Evolutionary conservation across 2,329 filamentous ascomycete species (phyloP).

Genomic region (Arthrobotrys iridis): DNA sequence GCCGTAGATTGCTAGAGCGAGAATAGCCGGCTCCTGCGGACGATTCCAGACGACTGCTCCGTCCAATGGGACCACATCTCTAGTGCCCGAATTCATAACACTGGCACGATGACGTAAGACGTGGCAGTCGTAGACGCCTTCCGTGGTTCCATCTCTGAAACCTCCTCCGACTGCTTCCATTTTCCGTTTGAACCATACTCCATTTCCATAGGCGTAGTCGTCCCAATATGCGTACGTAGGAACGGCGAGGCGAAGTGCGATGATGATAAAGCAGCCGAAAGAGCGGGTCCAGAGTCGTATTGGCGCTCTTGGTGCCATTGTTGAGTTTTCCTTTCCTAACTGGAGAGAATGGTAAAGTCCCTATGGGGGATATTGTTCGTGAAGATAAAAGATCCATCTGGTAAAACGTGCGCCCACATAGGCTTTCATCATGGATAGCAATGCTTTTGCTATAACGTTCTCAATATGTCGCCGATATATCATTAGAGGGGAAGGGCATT

Average conservation of each 20-base stretch:
- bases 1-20: constrained; percentile 26
- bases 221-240: constrained; percentile 21
- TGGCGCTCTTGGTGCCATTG: not conserved
- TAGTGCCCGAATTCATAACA: too few relatives aligned
- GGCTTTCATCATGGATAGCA: not conserved
- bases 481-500: too few relatives aligned
- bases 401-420: not conserved
- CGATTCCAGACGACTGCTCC: constrained; percentile 39
- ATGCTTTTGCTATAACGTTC: constrained; percentile 9
- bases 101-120: not conserved
- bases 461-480: constrained; percentile 7
- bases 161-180: not conserved
- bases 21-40: not conserved
- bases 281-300: not conserved
- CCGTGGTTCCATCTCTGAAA: not conserved
- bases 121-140: constrained; percentile 1
- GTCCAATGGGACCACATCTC: not conserved
- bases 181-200: not conserved
- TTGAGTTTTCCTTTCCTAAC: not conserved
- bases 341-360: not conserved
- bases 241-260: not conserved
- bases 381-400: not conserved
- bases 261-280: not conserved
- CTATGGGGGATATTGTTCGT: not conserved
- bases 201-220: not conserved